Evolutionary conservation across 2,329 filamentous ascomycete species (phyloP), one percentile per base, ranked within the genome.

Genomic region (Trichophyton equinum): DNA sequence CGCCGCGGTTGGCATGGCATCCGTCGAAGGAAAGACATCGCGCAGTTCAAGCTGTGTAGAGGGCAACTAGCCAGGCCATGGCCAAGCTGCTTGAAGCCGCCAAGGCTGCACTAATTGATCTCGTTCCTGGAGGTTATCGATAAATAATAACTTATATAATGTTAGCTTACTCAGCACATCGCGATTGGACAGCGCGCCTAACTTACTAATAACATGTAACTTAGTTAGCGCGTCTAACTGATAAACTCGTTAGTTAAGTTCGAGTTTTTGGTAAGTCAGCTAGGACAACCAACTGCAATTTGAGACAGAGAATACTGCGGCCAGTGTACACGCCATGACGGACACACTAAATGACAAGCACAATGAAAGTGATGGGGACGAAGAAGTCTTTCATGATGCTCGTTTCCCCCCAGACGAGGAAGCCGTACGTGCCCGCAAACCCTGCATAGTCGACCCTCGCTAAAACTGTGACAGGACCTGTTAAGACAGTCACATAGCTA

Each of bases 401-500:
- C 73, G 71, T 20, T 79, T 78, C 63, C 71, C 75, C 15, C 70
- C 75, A 1, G 74, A 77, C 38, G 78, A 79, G 71, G 78, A 79
- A 73, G 70, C 73, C 62, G 75, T 77, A 65, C 1, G 33, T 44
- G 20, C 13, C 13, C 13, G 2, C 53, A 30, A 33, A 15, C 13
- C 46, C 25, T 15, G 25, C 6, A 25, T 30, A 30, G 25, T 30
- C 25, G n/a, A 38, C 62, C 38, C 57, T 22, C 55, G 62, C 58
- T 57, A 22, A 36, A 22, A 36, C 64, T 88, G 85, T 56, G 15
- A 27, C 64, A 89, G 85, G 75, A 78, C 42, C 82, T 96, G 15
- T 73, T 95, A 20, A 72, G 78, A 57, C 84, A 92, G 73, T 89
- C 89, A 2, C 85, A 87, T 67, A 71, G 80, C 1, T 83, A 86